Evolutionary conservation across 2,329 filamentous ascomycete species (phyloP), one percentile per base, ranked within the genome.

Genomic region (Aspergillus uvarum): DNA sequence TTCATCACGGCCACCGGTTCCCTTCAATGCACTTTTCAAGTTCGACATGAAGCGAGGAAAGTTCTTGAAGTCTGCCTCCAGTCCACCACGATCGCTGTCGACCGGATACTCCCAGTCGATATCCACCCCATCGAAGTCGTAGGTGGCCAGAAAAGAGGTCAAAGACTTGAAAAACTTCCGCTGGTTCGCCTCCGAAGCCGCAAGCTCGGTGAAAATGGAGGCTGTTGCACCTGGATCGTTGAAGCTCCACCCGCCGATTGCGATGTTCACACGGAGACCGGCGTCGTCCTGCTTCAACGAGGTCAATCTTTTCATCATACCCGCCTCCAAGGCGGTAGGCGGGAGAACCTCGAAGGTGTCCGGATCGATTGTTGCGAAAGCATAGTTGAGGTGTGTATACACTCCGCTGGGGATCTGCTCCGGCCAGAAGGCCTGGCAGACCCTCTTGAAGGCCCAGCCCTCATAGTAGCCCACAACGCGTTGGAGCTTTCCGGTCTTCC

Each of bases 111-210:
- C 74, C 80, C 80, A 83, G 61, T 82, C 77, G n/a, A 83, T 64
- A 54, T 83, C 79, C 2, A 81, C 68, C 2, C 79, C 79, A 60
- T 79, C 76, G 54, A 83, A 81, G 2, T 70, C 70, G 63, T 80
- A 81, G 6, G 68, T 73, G 1, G 64, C 32, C 66, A 83, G 71
- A 63, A 83, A 82, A 1, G 58, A 51, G 2, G 76, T 58, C 0
- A 81, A 61, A 0, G 70, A 74, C 1, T 67, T 59, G 56, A 78
- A 72, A 62, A 83, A 83, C 0, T 61, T 64, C 0, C 59, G 51
- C 51, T 67, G 65, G 19, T 62, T 65, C 2, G n/a, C 47, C 19
- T 61, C 35, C 0, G 68, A 65, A 0, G 42, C 29, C 2, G 64
- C 68, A 16, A 73, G 51, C 19, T 72, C 59, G 7, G 67, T 65